These are phyloP conservation scores for Psidium friedrichsthalianum DNA, from an alignment of 345 rosid genomes.

Conservation along the genomic window DNA sequence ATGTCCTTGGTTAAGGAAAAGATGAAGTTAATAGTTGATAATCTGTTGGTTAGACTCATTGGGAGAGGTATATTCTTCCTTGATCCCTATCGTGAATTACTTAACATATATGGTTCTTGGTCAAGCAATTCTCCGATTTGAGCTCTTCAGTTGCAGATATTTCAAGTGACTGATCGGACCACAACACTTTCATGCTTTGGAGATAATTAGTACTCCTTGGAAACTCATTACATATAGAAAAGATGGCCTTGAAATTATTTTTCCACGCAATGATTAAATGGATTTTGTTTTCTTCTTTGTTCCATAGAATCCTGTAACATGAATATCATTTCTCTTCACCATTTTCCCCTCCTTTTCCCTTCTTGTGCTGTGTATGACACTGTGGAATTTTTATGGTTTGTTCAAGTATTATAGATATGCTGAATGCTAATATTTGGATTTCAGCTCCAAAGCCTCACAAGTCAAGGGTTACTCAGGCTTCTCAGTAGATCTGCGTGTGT, in stretches of 20 bases:
- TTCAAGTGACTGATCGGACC: neutral
- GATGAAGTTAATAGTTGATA: too few relatives aligned
- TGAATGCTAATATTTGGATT: too few relatives aligned
- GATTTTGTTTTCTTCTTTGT: neutral
- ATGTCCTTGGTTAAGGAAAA: too few relatives aligned
- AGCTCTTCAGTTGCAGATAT: neutral
- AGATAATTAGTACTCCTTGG: neutral
- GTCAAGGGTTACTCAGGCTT: too few relatives aligned
- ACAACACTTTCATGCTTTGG: neutral
- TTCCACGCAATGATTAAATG: neutral
- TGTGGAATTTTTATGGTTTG: neutral
- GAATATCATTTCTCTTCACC: neutral
- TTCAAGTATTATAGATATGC: neutral
- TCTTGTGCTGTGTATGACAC: neutral
- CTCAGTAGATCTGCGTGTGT: too few relatives aligned
- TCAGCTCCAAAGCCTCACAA: too few relatives aligned
- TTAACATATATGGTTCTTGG: too few relatives aligned
- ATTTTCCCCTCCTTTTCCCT: neutral
- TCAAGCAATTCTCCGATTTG: neutral
- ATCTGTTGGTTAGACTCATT: accelerated
- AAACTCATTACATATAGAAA: too few relatives aligned
- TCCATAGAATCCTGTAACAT: neutral
- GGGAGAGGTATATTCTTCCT: neutral
- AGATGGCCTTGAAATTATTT: too few relatives aligned
- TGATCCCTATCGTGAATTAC: neutral